Evolutionary conservation across 257 asterid species (phyloP).

Genomic region (Ilex aquifolium): DNA sequence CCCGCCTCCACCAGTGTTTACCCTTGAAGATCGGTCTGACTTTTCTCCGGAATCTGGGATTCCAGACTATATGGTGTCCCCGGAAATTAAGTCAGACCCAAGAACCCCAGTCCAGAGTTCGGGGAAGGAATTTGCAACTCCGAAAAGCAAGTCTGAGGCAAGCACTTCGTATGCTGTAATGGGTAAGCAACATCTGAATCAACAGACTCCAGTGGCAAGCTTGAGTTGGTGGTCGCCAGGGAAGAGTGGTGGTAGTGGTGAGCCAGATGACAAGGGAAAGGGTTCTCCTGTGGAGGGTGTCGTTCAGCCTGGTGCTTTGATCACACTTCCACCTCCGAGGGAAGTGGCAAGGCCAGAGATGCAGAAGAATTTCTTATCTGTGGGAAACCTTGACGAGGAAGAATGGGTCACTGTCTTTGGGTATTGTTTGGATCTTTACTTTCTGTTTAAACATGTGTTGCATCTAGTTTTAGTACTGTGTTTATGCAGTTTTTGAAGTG

Average conservation of each 20-base stretch:
- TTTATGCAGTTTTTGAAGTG: too few relatives aligned
- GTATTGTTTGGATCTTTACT: slow-evolving; percentile 28
- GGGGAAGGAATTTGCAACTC: slow-evolving; percentile 57
- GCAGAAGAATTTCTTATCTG: slow-evolving; percentile 54
- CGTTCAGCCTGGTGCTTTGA: slow-evolving; percentile 80
- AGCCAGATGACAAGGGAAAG: slow-evolving; percentile 81
- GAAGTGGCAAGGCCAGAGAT: slow-evolving; percentile 97
- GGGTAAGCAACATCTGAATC: slow-evolving; percentile 54
- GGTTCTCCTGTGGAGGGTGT: slow-evolving; percentile 97
- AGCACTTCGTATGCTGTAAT: slow-evolving; percentile 58
- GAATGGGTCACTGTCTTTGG: slow-evolving; percentile 98
- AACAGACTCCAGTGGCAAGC: slow-evolving; percentile 51
- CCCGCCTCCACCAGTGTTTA: slow-evolving; percentile 89
- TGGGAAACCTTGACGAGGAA: slow-evolving; percentile 73
- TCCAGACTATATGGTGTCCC: slow-evolving; percentile 59
- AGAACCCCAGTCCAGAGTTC: slow-evolving; percentile 49
- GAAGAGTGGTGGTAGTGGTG: slow-evolving; percentile 60
- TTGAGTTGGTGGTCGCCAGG: slow-evolving; percentile 87
- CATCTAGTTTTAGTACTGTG: neutral
- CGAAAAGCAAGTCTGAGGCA: slow-evolving; percentile 65
- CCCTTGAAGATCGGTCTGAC: slow-evolving; percentile 81
- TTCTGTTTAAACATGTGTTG: neutral
- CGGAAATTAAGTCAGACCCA: slow-evolving; percentile 67
- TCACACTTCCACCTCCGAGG: slow-evolving; percentile 83
- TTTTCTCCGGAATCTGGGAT: slow-evolving; percentile 77